Evolutionary conservation across 2,329 filamentous ascomycete genomes (phyloP).

Genomic region (Phyllosticta citribraziliensis): DNA sequence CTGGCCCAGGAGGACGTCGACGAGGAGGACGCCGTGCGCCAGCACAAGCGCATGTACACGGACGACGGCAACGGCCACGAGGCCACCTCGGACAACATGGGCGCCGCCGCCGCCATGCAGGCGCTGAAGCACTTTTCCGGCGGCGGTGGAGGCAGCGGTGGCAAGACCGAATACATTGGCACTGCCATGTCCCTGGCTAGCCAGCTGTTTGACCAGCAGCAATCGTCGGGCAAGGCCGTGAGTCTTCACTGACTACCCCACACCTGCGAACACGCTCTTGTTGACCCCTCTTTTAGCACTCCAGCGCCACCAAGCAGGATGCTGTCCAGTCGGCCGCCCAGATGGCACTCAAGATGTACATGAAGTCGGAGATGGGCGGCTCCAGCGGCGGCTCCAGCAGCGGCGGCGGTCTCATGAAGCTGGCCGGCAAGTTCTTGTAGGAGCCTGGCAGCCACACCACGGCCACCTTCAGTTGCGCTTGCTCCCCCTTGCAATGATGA

Average conservation of each 20-base stretch:
- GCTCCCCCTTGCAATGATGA: too few species aligned
- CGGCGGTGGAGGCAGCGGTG: constrained; percentile 27
- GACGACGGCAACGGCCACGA: constrained; percentile 35
- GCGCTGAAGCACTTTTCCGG: constrained; percentile 69
- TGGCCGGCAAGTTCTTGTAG: constrained; percentile 52
- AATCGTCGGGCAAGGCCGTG: constrained; percentile 44
- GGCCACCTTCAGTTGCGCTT: too few species aligned
- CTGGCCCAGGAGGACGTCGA: constrained; percentile 46
- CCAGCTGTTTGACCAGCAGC: constrained; percentile 61
- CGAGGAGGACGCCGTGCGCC: constrained; percentile 57
- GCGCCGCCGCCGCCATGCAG: constrained; percentile 69
- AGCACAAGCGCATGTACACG: constrained; percentile 68
- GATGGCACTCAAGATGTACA: constrained; percentile 83
- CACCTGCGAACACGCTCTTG: constrained; percentile 2
- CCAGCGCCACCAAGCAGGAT: constrained; percentile 65
- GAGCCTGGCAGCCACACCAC: too few species aligned
- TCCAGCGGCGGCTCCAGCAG: constrained; percentile 36
- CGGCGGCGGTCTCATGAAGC: constrained; percentile 42
- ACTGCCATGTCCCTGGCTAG: constrained; percentile 82
- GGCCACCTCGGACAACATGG: constrained; percentile 38
- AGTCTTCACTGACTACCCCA: constrained; percentile 16
- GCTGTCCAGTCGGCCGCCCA: constrained; percentile 71
- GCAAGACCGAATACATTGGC: constrained; percentile 69
- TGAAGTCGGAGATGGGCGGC: constrained; percentile 57
- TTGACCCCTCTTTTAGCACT: constrained; percentile 15